Evolutionary conservation across 805 yeast genomes (phyloP), one percentile per base, ranked within the genome.

Genomic region (Cyberlindnera nakhonratchasimensis): DNA sequence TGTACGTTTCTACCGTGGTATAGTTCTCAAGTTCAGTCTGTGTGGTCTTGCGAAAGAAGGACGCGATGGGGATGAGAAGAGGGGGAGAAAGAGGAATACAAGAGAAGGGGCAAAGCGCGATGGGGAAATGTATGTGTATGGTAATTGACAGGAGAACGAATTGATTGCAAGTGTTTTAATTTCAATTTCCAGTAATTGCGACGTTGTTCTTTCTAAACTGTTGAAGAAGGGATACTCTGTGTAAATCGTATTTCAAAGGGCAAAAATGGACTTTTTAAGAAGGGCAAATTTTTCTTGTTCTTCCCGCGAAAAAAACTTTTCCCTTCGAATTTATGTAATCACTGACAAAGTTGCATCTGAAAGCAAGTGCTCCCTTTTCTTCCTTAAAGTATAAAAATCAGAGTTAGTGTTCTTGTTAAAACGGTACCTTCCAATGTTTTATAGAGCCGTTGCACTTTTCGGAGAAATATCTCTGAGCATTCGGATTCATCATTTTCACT

Each of bases 341-440:
- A 21, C 17, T 31, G 23, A 30, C 40, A 18, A 23, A 28, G 30
- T 6, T 28, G 5, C 18, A n/a, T n/a, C n/a, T n/a, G n/a, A n/a
- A n/a, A n/a, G n/a, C n/a, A n/a, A n/a, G n/a, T n/a, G n/a, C n/a
- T n/a, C n/a, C n/a, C n/a, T n/a, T n/a, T n/a, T n/a, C n/a, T n/a
- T n/a, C n/a, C n/a, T n/a, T n/a, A n/a, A n/a, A n/a, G n/a, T n/a
- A n/a, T n/a, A n/a, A n/a, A n/a, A n/a, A n/a, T n/a, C n/a, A n/a
- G n/a, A n/a, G n/a, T n/a, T n/a, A 12, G 13, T 10, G 26, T n/a
- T 34, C 6, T 23, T 8, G 7, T 34, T 32, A 45, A 14, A 48
- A 48, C 10, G 54, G 51, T 18, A 47, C 47, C 24, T 42, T 50
- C 56, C 56, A 52, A n/a, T 17, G 31, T 3, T 32, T 34, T 2